These are phyloP conservation scores for Juglanconis juglandina DNA, from an alignment of 2,329 filamentous ascomycete species.

Conservation along the genomic window DNA sequence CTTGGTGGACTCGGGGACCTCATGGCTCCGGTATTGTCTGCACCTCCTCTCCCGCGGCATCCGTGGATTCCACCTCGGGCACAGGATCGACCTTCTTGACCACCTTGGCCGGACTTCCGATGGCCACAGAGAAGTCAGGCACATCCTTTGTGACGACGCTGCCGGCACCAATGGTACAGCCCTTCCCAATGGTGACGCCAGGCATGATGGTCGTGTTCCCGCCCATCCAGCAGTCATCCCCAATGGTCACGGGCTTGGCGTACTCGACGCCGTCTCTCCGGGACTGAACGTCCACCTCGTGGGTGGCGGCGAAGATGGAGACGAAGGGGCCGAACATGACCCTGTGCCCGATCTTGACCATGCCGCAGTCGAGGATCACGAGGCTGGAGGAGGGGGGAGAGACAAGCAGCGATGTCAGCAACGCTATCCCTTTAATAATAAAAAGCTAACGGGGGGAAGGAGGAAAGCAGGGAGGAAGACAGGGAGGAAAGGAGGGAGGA, in stretches of 20 bases:
- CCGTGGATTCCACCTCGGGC: constrained; percentile 25
- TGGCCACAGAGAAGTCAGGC: constrained; percentile 44
- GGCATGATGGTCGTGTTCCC: constrained; percentile 47
- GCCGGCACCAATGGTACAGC: constrained; percentile 48
- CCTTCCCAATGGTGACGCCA: constrained; percentile 50
- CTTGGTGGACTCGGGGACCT: neutral
- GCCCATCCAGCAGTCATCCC: constrained; percentile 55
- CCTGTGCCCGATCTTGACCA: constrained; percentile 66
- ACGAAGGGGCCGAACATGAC: constrained; percentile 72
- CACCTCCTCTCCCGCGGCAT: neutral
- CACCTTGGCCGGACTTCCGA: constrained; percentile 47
- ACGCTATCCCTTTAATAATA: too few relatives aligned
- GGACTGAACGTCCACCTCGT: constrained; percentile 61
- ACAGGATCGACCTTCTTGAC: constrained; percentile 43
- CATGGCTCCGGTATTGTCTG: constrained; percentile 7
- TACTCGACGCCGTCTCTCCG: constrained; percentile 47
- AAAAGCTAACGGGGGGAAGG: neutral
- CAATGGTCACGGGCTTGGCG: constrained; percentile 44
- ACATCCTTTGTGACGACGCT: constrained; percentile 49
- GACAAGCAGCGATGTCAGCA: neutral
- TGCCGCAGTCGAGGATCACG: constrained; percentile 70
- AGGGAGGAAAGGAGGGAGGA: too few relatives aligned
- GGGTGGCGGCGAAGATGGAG: constrained; percentile 66
- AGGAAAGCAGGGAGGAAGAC: too few relatives aligned
- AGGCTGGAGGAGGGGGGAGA: constrained; percentile 28